Percentiles rank a stretch among this genome's conserved stretches.
phyloP scores from a whole-genome alignment of 441 rosid species.

The Euphorbia schlechtendalii region DNA sequence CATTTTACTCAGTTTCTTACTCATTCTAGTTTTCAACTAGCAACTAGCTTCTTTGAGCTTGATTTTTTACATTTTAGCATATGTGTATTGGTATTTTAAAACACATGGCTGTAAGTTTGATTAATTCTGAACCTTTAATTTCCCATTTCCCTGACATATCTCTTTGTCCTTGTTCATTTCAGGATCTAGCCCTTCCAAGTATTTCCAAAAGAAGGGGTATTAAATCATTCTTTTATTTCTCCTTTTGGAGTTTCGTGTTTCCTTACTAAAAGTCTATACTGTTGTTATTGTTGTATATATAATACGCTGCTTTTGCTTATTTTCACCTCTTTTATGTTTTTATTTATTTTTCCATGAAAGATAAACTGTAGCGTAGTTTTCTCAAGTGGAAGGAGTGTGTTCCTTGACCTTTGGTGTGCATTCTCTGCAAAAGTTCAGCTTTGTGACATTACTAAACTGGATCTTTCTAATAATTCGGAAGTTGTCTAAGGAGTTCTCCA shows the following conservation, averaged over 20 bases:
- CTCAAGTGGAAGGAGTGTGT: background rate
- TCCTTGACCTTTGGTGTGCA: background rate
- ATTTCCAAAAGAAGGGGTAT: constrained; percentile 54
- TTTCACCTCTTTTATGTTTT: background rate
- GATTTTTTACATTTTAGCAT: background rate
- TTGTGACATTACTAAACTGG: background rate
- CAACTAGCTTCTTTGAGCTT: background rate
- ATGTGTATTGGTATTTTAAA: background rate
- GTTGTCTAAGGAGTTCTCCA: background rate
- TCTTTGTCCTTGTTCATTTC: constrained; percentile 26
- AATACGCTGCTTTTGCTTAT: background rate
- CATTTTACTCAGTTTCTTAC: background rate
- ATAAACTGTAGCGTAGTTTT: background rate
- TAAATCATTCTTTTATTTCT: background rate
- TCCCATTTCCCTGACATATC: background rate
- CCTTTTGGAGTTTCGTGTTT: background rate
- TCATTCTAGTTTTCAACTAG: background rate
- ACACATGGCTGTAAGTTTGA: background rate
- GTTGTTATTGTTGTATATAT: background rate
- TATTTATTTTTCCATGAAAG: constrained; percentile 1
- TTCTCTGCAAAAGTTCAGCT: background rate
- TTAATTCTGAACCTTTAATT: constrained; percentile 10
- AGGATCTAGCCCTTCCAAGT: constrained; percentile 63
- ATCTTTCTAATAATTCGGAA: background rate
- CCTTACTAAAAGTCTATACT: background rate